Base-by-base conservation (phyloP, 148 eudicot genomes). In the Fagopyrum tataricum region DNA sequence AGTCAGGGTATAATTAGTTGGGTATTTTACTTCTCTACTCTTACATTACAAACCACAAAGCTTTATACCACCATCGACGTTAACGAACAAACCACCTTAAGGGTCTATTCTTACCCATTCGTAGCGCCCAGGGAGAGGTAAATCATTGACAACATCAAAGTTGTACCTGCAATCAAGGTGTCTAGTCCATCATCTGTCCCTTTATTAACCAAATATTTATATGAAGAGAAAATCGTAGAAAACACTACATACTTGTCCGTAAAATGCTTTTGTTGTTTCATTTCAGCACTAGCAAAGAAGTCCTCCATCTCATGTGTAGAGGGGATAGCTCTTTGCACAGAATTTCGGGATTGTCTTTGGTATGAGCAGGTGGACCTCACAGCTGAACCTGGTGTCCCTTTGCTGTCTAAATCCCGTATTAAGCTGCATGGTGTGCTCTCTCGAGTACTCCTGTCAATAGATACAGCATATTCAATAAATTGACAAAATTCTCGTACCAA, bases 371-470 rank as follows among this genome's bases (percentile, higher is more conserved):
- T 77, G 71, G 68, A 12, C 74, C 86, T 84, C 44, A 87, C 87
- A 12, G 88, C 79, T 21, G 95, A 94, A 47, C 88, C 84, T 5
- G 96, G 98, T 5, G 92, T 81, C 55, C 78, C 75, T 15, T 78
- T 75, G 26, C 69, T 69, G 75, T 86, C 91, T 7, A 84, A 41
- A 7, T 80, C 85, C 78, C 85, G 84, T 18, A 86, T 84, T 73
- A 85, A 77, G 87, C 87, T 89, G 78, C 93, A 91, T 13, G 97
- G 98, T 14, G 97, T 89, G 85, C 88, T 91, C 86, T 94, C 98
- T 71, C 98, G 86, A 13, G 96, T 89, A 81, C 87, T 78, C 88
- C 98, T 93, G 20, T 14, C 31, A 15, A 37, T 4, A 14, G 43
- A 64, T 15, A 1, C 42, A 3, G 6, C 69, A 37, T 26, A 37